These are phyloP conservation scores for Boletus fagicola DNA, from an alignment of 768 basidiomycete species.

Conservation along the genomic window DNA sequence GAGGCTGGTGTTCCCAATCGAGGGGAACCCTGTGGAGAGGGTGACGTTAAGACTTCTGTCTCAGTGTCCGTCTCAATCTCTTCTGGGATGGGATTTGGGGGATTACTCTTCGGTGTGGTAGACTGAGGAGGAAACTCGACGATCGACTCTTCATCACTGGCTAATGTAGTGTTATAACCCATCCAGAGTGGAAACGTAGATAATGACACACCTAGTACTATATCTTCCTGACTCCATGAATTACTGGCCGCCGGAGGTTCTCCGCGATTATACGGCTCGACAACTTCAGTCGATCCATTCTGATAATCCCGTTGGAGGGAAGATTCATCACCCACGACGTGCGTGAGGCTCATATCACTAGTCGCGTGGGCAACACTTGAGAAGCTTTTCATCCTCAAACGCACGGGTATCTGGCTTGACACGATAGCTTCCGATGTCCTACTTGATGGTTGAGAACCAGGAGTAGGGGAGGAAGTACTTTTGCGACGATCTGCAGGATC, in stretches of 20 bases:
- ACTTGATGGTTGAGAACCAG: conserved; percentile 26
- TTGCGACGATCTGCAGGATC: conserved; percentile 15
- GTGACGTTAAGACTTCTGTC: conserved; percentile 28
- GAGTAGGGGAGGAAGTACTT: conserved; percentile 26
- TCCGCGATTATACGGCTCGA: conserved; percentile 23
- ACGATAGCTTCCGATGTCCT: conserved; percentile 22
- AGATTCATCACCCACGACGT: conserved; percentile 23
- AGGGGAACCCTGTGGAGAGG: conserved; percentile 22
- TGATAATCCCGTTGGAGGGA: conserved; percentile 28
- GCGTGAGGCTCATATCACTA: conserved; percentile 25
- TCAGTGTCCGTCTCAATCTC: conserved; percentile 26
- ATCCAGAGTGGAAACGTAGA: not conserved
- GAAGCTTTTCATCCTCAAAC: conserved; percentile 36
- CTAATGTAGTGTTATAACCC: conserved; percentile 23
- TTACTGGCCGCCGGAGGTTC: conserved; percentile 20
- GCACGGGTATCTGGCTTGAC: conserved; percentile 46
- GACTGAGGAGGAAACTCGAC: conserved; percentile 21
- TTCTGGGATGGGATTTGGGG: conserved; percentile 10
- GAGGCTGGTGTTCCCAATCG: conserved; percentile 4
- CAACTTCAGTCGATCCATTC: conserved; percentile 28
- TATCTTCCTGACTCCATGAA: conserved; percentile 18
- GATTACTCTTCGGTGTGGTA: conserved; percentile 27
- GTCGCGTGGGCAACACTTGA: conserved; percentile 15
- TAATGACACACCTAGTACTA: conserved; percentile 18
- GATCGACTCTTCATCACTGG: conserved; percentile 39